phyloP scores from a whole-genome alignment of 352 stramenopile genomes.

The Pythium phragmitis region DNA sequence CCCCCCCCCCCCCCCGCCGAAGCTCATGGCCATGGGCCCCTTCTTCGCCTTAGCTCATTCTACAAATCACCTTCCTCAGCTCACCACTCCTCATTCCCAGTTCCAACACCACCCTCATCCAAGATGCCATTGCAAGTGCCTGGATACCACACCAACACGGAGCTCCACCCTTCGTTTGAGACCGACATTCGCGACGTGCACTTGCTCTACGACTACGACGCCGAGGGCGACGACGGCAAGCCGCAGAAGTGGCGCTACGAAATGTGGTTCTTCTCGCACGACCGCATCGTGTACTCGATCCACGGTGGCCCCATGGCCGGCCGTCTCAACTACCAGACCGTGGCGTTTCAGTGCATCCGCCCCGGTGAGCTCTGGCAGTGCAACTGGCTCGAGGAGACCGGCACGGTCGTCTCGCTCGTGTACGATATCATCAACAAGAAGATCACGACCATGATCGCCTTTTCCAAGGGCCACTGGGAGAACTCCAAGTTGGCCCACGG shows the following conservation, averaged over 20 bases:
- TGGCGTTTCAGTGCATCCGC: conserved; percentile 55
- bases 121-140: conserved; percentile 28
- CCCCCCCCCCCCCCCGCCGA: not conserved
- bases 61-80: not conserved
- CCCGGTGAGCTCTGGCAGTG: conserved; percentile 58
- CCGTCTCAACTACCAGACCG: conserved; percentile 58
- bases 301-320: conserved; percentile 54
- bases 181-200: conserved; percentile 55
- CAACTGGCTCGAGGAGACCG: conserved; percentile 63
- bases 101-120: not conserved
- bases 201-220: conserved; percentile 56
- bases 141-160: conserved; percentile 58
- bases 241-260: conserved; percentile 61
- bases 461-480: conserved; percentile 62
- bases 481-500: conserved; percentile 42
- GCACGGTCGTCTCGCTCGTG: conserved; percentile 50
- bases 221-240: conserved; percentile 38
- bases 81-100: not conserved
- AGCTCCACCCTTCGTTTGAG: conserved; percentile 52
- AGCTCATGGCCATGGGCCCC: not conserved
- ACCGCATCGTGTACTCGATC: conserved; percentile 60
- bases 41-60: not conserved
- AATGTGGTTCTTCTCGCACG: conserved; percentile 60
- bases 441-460: conserved; percentile 53
- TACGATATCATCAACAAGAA: conserved; percentile 52